Conservation (phyloP, 129 eudicot genomes). For the Rutidosis leptorrhynchoides region DNA sequence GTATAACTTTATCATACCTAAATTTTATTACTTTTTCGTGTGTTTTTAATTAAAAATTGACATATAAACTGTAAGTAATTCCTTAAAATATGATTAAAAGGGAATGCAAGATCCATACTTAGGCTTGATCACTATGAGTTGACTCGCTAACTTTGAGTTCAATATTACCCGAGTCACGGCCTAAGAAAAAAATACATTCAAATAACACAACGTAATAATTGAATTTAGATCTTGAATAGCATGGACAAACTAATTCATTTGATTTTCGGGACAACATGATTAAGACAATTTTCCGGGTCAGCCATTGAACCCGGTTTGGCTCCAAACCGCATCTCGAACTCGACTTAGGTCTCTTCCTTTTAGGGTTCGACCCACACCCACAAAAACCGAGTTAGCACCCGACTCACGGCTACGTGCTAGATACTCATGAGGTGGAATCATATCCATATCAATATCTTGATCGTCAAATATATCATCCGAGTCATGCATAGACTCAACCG, state of each 20-base stretch:
- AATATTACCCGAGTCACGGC: conserved; percentile 36
- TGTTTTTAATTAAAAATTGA: conserved; percentile 1
- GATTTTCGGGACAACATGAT: conserved; percentile 8
- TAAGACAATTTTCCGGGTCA: conserved; percentile 19
- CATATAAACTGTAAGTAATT: neutral
- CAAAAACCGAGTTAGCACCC: conserved; percentile 60
- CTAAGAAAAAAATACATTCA: conserved; percentile 37
- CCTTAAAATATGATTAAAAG: neutral
- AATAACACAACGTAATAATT: conserved; percentile 23
- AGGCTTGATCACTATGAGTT: conserved; percentile 44
- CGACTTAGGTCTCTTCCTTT: conserved; percentile 84
- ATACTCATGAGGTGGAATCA: conserved; percentile 81
- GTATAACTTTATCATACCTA: too few relatives aligned
- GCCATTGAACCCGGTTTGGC: conserved; percentile 78
- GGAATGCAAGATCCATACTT: conserved; percentile 15
- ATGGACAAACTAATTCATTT: neutral
- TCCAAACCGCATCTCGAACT: conserved; percentile 85
- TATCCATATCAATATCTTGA: conserved; percentile 31
- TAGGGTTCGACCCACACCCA: conserved; percentile 69
- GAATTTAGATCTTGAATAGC: neutral
- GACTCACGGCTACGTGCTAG: conserved; percentile 53
- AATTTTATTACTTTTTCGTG: too few relatives aligned
- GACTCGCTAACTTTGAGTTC: conserved; percentile 41
- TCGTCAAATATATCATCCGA: conserved; percentile 46
- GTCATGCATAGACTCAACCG: conserved; percentile 66